These are phyloP conservation scores for Micractinium conductrix DNA, from an alignment of 139 green algal genomes.

Conservation along the genomic window DNA sequence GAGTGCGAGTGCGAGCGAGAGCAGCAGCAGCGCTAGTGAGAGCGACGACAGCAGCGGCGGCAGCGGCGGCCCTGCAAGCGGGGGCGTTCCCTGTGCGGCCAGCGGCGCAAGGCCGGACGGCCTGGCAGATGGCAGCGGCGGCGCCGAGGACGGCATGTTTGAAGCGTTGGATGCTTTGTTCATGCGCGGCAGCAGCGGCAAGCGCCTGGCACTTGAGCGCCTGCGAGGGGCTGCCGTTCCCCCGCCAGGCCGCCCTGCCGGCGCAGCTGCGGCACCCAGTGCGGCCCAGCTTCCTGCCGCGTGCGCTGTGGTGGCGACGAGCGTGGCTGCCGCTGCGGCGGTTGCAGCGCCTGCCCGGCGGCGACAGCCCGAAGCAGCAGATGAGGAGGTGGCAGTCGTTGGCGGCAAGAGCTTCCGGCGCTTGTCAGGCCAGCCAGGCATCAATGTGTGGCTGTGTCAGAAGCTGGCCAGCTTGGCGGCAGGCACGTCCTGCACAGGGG, in stretches of 20 bases:
- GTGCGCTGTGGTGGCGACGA: neutral
- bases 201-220: neutral
- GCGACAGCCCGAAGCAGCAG: neutral
- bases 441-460: conserved; percentile 26
- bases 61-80: neutral
- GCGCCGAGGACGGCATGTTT: conserved; percentile 28
- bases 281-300: neutral
- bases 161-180: conserved; percentile 40
- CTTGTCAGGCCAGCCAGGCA: neutral
- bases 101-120: too few species aligned
- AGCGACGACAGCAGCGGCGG: conserved; percentile 12
- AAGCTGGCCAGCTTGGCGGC: conserved; percentile 14
- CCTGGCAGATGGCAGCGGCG: too few species aligned
- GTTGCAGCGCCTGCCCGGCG: neutral
- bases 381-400: conserved; percentile 3
- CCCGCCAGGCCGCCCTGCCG: neutral
- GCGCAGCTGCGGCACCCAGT: neutral
- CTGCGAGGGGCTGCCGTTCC: neutral
- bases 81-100: neutral
- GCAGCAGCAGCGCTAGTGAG: conserved; percentile 30
- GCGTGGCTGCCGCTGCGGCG: neutral
- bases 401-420: conserved; percentile 16
- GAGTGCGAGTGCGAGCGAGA: neutral
- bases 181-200: conserved; percentile 14
- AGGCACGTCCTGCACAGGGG: too few species aligned